A percentile compares a stretch with the other conserved stretches of the same genome.
Evolutionary conservation across 345 rosid species (phyloP).

Genomic region (Sonneratia alba): DNA sequence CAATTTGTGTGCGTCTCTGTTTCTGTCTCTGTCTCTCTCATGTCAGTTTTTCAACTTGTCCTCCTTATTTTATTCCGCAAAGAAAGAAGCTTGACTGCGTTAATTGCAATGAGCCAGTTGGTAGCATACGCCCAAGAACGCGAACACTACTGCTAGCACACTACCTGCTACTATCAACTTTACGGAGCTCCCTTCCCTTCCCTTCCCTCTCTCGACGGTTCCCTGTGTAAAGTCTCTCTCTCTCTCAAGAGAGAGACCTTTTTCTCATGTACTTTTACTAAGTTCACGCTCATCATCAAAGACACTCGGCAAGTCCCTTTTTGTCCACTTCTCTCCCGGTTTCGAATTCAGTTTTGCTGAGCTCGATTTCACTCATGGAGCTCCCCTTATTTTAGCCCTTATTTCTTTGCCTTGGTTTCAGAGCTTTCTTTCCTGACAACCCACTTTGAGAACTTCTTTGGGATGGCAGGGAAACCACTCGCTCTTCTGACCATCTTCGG

Average conservation of each 20-base stretch:
- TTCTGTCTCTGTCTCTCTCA: background rate
- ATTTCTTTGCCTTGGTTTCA: background rate
- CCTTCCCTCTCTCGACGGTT: background rate
- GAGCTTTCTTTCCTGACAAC: background rate
- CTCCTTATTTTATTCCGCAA: background rate
- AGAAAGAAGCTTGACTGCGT: background rate
- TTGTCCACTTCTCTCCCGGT: background rate
- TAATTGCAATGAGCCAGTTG: background rate
- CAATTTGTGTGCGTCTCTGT: background rate
- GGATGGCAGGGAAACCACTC: background rate
- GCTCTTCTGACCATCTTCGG: slow-evolving; percentile 1
- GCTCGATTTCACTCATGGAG: background rate
- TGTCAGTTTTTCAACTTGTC: background rate
- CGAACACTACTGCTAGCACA: background rate
- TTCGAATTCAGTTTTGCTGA: background rate
- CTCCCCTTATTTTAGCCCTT: background rate
- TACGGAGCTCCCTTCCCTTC: background rate
- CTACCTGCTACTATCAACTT: slow-evolving; percentile 7
- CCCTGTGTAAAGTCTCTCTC: background rate
- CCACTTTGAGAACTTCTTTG: background rate
- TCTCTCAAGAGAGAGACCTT: background rate
- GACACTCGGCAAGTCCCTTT: background rate
- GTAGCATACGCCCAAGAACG: background rate
- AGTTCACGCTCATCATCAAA: background rate
- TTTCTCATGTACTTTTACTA: background rate